Evolutionary conservation across 2,329 filamentous ascomycete genomes (phyloP).

Genomic region (Aureobasidium sp.): DNA sequence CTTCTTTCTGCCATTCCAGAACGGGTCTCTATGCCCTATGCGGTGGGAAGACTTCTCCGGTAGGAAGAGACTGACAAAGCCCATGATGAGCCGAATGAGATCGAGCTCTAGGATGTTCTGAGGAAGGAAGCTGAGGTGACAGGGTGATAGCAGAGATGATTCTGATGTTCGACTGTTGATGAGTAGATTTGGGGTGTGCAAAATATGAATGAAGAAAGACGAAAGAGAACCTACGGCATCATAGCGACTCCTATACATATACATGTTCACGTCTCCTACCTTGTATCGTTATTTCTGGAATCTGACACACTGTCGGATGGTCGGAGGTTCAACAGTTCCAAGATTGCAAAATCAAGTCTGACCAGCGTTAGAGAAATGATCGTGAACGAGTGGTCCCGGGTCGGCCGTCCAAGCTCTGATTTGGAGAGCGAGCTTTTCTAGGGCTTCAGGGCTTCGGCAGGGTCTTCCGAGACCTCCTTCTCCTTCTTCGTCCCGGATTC

Average conservation of each 20-base stretch:
- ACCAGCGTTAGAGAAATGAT: background rate
- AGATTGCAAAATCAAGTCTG: background rate
- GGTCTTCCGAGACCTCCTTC: background rate
- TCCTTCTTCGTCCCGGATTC: background rate
- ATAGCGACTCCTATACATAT: background rate
- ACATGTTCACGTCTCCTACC: background rate
- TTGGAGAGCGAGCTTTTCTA: background rate
- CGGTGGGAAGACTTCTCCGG: background rate
- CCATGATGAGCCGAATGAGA: background rate
- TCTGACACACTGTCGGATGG: background rate
- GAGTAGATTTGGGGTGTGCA: background rate
- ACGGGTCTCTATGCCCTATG: slow-evolving; percentile 1
- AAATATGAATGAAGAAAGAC: background rate
- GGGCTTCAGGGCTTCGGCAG: background rate
- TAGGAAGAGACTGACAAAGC: background rate
- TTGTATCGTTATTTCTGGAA: background rate
- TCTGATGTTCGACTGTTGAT: background rate
- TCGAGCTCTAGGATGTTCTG: background rate
- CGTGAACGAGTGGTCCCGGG: background rate
- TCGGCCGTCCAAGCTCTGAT: background rate
- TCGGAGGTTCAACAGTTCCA: background rate
- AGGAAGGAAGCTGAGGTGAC: background rate
- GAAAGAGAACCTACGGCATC: background rate
- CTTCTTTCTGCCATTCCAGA: slow-evolving; percentile 16
- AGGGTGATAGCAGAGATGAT: background rate